phyloP scores from a whole-genome alignment of 176 grass and related monocot genomes.

The Cenchrus purpureus region DNA sequence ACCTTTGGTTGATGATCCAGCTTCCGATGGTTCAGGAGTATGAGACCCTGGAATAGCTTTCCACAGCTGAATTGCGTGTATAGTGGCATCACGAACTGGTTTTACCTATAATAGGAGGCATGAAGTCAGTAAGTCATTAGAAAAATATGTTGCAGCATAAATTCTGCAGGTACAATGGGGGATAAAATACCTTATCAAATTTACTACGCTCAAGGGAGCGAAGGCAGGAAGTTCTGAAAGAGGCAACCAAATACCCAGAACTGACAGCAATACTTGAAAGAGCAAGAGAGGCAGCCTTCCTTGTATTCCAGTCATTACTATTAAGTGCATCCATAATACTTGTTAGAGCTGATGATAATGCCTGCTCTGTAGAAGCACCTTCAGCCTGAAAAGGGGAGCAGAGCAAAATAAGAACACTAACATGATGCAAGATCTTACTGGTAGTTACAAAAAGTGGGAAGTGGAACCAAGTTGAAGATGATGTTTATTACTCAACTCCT shows the following conservation, averaged over 20 bases:
- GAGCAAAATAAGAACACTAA: conserved; percentile 24
- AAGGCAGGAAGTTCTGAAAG: conserved; percentile 76
- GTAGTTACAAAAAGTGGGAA: background rate
- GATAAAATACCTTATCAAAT: conserved; percentile 80
- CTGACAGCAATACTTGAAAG: conserved; percentile 78
- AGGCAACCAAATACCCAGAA: conserved; percentile 65
- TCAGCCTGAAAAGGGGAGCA: conserved; percentile 63
- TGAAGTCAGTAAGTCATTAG: background rate
- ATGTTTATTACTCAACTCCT: conserved; percentile 11
- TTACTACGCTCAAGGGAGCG: conserved; percentile 85
- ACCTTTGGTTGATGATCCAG: conserved; percentile 93
- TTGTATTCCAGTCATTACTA: conserved; percentile 87
- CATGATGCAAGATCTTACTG: conserved; percentile 7
- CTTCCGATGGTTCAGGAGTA: conserved; percentile 88
- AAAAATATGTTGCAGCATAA: background rate
- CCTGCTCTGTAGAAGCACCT: conserved; percentile 72
- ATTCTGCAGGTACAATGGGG: conserved; percentile 19
- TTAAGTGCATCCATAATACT: conserved; percentile 81
- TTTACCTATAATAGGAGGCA: conserved; percentile 68
- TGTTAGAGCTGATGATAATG: conserved; percentile 71
- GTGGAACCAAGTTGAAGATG: background rate
- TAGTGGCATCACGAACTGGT: conserved; percentile 88
- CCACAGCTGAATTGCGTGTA: conserved; percentile 87
- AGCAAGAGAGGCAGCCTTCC: conserved; percentile 78
- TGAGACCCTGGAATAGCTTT: conserved; percentile 76